Percentiles rank a stretch among this genome's conserved stretches.
Evolutionary conservation across 148 eudicot genomes (phyloP).

Genomic region (Rhododendron kiyosumense): DNA sequence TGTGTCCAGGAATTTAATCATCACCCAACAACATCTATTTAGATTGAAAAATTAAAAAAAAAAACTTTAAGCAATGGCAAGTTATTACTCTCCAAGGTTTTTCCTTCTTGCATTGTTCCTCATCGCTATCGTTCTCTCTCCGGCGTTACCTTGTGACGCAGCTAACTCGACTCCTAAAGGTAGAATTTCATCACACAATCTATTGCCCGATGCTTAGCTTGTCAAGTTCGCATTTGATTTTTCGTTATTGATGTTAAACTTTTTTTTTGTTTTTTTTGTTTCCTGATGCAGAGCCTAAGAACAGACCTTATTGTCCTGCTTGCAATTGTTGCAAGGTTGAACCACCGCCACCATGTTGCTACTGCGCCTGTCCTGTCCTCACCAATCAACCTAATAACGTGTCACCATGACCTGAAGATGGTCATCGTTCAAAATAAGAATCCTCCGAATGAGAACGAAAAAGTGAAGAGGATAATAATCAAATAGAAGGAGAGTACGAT

Average conservation of each 20-base stretch:
- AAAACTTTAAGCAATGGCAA: constrained; percentile 1
- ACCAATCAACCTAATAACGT: not conserved
- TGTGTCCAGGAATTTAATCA: not conserved
- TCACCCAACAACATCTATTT: not conserved
- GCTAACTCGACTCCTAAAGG: not conserved
- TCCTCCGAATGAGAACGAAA: not conserved
- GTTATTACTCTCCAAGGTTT: constrained; percentile 1
- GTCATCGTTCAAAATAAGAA: not conserved
- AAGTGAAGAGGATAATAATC: not conserved
- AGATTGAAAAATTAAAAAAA: not conserved
- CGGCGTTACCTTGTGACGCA: not conserved
- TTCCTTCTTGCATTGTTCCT: not conserved
- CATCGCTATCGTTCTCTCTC: not conserved
- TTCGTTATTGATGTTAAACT: not conserved
- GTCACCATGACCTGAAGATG: not conserved
- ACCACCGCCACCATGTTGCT: constrained; percentile 10
- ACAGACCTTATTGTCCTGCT: constrained; percentile 21
- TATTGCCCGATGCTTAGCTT: not conserved
- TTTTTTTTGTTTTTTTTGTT: not conserved
- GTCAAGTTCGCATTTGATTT: not conserved
- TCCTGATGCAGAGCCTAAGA: not conserved
- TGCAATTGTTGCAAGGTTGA: constrained; percentile 22
- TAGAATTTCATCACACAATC: not conserved
- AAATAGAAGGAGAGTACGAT: not conserved
- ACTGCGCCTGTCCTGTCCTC: not conserved